Evolutionary conservation across 305 asterid genomes (phyloP).

Genomic region (Fraxinus nigra): DNA sequence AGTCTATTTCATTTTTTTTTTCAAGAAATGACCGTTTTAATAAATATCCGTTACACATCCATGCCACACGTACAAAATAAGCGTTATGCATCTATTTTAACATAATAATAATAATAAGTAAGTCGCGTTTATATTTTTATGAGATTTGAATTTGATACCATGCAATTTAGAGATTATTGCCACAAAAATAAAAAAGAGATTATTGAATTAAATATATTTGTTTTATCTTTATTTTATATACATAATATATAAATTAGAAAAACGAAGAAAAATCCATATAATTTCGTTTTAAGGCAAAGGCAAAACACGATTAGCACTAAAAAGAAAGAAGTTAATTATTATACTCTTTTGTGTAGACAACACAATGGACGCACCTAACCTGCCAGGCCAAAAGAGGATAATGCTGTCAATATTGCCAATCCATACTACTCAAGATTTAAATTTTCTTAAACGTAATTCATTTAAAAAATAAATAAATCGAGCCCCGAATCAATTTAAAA

Average conservation of each 20-base stretch:
- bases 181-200: no score
- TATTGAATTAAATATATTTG: background rate
- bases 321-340: slow-evolving; percentile 23
- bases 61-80: background rate
- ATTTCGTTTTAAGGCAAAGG: background rate
- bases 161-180: no score
- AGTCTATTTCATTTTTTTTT: no score
- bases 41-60: no score
- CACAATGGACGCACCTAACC: background rate
- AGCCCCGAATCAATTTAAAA: background rate
- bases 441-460: background rate
- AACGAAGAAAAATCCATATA: background rate
- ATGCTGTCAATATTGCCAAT: background rate
- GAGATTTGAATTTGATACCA: background rate
- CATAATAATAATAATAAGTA: no score
- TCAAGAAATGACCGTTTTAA: no score
- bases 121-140: background rate
- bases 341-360: slow-evolving; percentile 20
- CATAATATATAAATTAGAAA: background rate
- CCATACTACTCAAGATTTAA: background rate
- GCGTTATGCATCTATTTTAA: no score
- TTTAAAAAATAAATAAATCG: background rate
- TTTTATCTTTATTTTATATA: background rate
- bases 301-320: background rate
- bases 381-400: background rate